Conservation (phyloP, 1,139 yeast species). For the Pneumocystis oryctolagi region DNA sequence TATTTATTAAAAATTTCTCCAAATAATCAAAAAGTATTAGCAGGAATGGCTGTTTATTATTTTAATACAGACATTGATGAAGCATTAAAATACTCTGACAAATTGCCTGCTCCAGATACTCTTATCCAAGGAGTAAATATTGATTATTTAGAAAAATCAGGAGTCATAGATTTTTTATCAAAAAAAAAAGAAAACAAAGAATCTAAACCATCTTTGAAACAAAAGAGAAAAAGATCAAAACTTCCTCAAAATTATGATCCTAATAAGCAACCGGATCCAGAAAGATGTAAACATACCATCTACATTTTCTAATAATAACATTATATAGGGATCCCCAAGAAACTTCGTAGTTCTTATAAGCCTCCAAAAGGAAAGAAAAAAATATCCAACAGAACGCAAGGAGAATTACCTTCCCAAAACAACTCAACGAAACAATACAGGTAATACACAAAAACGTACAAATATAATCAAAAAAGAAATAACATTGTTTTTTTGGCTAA, state of each 20-base stretch:
- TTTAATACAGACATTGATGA: slow-evolving; percentile 10
- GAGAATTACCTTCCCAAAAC: slow-evolving; percentile 31
- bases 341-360: slow-evolving; percentile 68
- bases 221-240: slow-evolving; percentile 26
- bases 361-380: slow-evolving; percentile 44
- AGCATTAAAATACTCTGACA: slow-evolving; percentile 9
- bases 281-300: slow-evolving; percentile 40
- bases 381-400: slow-evolving; percentile 42
- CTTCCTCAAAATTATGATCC: slow-evolving; percentile 32
- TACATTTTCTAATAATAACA: background rate
- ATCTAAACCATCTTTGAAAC: slow-evolving; percentile 20
- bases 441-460: slow-evolving; percentile 8
- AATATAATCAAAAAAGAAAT: slow-evolving; percentile 23
- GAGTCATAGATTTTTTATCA: slow-evolving; percentile 27
- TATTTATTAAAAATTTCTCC: slow-evolving; percentile 1
- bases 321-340: slow-evolving; percentile 46
- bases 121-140: slow-evolving; percentile 32
- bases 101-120: slow-evolving; percentile 8
- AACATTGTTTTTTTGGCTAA: slow-evolving; percentile 17
- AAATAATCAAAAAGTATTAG: slow-evolving; percentile 14
- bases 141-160: slow-evolving; percentile 27
- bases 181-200: background rate
- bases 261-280: slow-evolving; percentile 37
- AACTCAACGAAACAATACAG: background rate
- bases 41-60: slow-evolving; percentile 16